These are phyloP conservation scores for Phyllosticta citribraziliensis DNA, from an alignment of 2,329 filamentous ascomycete species.

Conservation along the genomic window DNA sequence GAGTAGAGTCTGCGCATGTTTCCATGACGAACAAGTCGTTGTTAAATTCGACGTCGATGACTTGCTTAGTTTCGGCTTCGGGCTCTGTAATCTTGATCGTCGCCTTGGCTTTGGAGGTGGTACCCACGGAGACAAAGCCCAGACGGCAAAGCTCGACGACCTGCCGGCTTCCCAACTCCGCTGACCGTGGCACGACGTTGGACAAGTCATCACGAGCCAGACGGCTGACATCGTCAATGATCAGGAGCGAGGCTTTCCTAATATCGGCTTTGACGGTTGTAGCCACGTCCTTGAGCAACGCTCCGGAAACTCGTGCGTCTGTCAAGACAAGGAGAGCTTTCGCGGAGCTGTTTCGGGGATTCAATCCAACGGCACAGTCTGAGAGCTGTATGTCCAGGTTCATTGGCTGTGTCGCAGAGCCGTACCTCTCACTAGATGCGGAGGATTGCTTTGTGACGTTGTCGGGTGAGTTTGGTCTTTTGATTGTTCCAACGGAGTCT, in stretches of 20 bases:
- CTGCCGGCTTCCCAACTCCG: constrained; percentile 29
- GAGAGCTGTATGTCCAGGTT: constrained; percentile 65
- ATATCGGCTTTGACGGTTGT: constrained; percentile 58
- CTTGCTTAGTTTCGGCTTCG: constrained; percentile 49
- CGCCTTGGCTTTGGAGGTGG: constrained; percentile 71
- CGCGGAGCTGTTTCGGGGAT: constrained; percentile 64
- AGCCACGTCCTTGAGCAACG: constrained; percentile 32
- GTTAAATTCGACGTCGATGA: constrained; percentile 68
- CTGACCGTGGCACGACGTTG: background rate
- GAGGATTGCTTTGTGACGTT: constrained; percentile 23
- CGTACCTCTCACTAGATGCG: constrained; percentile 17
- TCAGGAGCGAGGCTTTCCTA: constrained; percentile 69
- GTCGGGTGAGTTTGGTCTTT: constrained; percentile 50
- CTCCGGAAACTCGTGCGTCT: constrained; percentile 61
- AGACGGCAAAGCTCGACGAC: constrained; percentile 43
- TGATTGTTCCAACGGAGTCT: constrained; percentile 68
- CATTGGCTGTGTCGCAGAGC: constrained; percentile 30
- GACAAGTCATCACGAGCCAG: constrained; percentile 19
- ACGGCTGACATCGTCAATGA: constrained; percentile 64
- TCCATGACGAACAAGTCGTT: constrained; percentile 86
- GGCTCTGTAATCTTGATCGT: constrained; percentile 51
- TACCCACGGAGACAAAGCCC: constrained; percentile 80
- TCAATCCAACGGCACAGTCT: constrained; percentile 76
- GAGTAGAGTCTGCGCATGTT: constrained; percentile 92
- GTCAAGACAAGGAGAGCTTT: constrained; percentile 73